Base-by-base conservation (phyloP, 2,329 filamentous ascomycete species). In the Fusarium illudens region DNA sequence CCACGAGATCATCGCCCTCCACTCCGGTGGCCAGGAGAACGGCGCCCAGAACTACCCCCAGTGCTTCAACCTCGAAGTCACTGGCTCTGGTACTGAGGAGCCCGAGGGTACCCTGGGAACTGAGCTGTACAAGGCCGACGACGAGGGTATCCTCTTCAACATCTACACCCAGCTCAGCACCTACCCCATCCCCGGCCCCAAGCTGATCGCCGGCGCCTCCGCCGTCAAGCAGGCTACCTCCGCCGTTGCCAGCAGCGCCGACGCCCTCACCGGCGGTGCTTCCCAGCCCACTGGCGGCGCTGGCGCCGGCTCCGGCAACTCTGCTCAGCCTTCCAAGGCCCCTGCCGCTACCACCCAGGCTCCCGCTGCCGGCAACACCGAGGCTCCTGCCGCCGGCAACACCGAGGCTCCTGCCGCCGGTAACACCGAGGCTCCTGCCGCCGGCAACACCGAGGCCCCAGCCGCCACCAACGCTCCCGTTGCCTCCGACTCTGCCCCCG, bases 1-100 rank as follows among this genome's bases (percentile, higher is more conserved):
- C 4, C 84, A 85, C 68, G 84, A 86, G 75, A 83, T 86, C 65
- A 82, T 86, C 61, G 84, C 84, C 11, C 76, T 86, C 25, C 84
- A 86, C 62, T 71, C 75, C 0, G 81, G 79, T 4, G 75, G 76
- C 30, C 52, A 71, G 10, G 44, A 60, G 36, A 46, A 69, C 3
- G 67, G 67, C n/a, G 67, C 67, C 1, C 67, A 69, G 59, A 69
- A 70, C 56, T 69, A 69, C 17, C 67, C 67, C 0, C 67, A 69
- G 34, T 69, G 67, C 62, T 69, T 69, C 62, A 69, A 69, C 59
- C 69, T 69, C 7, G 62, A 81, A 68, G 79, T 85, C 60, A 79
- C 77, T 50, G 83, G 83, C 12, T 77, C 77, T 29, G 79, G 79
- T 37, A 71, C 75, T 29, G 78, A 79, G 25, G 75, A 72, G 39